A percentile compares a stretch with the other conserved stretches of the same genome.
These are phyloP conservation scores for Coelomomyces lativittatus DNA, from an alignment of 371 early-diverging fungal species.

Conservation along the genomic window DNA sequence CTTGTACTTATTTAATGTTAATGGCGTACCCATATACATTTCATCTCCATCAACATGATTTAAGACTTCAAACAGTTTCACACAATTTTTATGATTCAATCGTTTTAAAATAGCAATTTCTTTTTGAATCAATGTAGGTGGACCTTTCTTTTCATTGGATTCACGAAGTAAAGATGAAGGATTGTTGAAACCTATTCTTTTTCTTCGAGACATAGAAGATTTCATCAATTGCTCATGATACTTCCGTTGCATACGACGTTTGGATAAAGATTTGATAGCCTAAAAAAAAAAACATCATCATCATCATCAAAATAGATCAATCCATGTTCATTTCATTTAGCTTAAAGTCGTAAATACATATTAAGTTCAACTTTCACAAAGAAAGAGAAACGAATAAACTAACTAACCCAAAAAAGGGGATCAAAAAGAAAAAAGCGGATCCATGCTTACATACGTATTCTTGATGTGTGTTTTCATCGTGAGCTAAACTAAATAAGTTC, in stretches of 20 bases:
- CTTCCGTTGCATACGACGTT: neutral
- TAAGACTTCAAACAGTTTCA: slow-evolving; percentile 75
- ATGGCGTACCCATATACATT: slow-evolving; percentile 55
- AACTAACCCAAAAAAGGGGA: neutral
- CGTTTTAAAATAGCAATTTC: slow-evolving; percentile 90
- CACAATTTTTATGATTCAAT: slow-evolving; percentile 68
- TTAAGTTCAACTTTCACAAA: too few species aligned
- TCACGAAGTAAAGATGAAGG: slow-evolving; percentile 4
- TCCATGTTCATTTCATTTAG: too few species aligned
- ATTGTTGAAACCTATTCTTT: slow-evolving; percentile 2
- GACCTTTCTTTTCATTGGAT: slow-evolving; percentile 6
- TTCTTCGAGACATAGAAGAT: neutral
- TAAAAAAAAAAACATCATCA: neutral
- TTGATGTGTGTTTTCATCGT: too few species aligned
- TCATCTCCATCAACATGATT: slow-evolving; percentile 67
- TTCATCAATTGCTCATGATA: neutral
- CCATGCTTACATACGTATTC: neutral
- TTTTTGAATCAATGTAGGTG: slow-evolving; percentile 11
- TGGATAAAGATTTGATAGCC: neutral
- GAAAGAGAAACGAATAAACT: too few species aligned
- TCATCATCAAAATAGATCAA: neutral
- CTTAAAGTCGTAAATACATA: too few species aligned
- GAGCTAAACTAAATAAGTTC: neutral
- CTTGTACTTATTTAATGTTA: too few species aligned
- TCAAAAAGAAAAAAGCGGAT: neutral